These are phyloP conservation scores for Aspergillus heteromorphus DNA, from an alignment of 495 filamentous ascomycete species.

Conservation along the genomic window DNA sequence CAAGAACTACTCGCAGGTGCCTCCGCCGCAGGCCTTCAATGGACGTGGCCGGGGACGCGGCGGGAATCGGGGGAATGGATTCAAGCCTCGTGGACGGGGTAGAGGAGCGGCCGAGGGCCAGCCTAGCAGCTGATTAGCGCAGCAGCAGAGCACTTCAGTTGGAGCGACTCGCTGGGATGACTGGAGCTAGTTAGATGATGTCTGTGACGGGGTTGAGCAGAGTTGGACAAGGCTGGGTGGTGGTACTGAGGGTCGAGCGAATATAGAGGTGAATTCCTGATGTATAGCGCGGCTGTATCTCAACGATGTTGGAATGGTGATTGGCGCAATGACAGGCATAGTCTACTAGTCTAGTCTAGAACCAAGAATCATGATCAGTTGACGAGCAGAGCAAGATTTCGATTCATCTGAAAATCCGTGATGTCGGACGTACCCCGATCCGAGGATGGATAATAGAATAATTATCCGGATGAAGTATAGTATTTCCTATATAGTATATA, in stretches of 20 bases:
- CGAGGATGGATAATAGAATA: no score
- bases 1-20: conserved; percentile 65
- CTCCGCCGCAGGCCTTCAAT: conserved; percentile 69
- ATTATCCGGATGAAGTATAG: no score
- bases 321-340: no score
- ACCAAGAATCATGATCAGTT: no score
- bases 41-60: conserved; percentile 45
- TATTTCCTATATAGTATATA: no score
- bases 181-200: no score
- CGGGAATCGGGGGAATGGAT: conserved; percentile 6
- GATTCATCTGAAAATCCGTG: background rate
- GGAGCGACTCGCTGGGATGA: no score
- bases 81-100: conserved; percentile 16
- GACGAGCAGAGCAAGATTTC: no score
- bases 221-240: background rate
- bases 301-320: background rate
- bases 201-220: no score
- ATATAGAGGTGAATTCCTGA: background rate
- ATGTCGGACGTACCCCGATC: background rate
- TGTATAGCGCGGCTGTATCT: background rate
- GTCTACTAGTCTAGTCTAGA: no score
- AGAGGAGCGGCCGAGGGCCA: conserved; percentile 15
- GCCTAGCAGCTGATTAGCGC: no score
- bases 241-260: background rate
- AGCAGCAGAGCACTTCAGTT: background rate